phyloP scores from a whole-genome alignment of 495 filamentous ascomycete genomes.

The Achaetomiella virescens region DNA sequence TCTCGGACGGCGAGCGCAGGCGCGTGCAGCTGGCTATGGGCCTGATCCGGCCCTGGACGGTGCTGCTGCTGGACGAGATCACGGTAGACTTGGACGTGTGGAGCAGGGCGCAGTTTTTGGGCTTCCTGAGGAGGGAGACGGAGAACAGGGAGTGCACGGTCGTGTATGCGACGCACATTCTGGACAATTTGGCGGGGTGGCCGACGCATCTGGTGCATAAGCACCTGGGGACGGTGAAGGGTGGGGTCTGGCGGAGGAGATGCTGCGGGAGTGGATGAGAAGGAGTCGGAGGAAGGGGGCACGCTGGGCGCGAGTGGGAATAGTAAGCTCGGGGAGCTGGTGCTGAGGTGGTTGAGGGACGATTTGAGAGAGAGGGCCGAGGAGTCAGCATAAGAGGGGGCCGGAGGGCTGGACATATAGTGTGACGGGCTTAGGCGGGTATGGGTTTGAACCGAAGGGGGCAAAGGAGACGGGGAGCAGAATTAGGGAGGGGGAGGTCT shows the following conservation, averaged over 20 bases:
- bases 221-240: conserved; percentile 78
- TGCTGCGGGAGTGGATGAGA: conserved; percentile 28
- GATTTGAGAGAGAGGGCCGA: conserved; percentile 79
- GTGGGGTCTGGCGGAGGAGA: conserved; percentile 62
- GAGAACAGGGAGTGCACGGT: conserved; percentile 76
- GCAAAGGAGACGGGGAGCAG: conserved; percentile 5
- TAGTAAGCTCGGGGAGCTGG: conserved; percentile 73
- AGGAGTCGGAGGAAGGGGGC: conserved; percentile 32
- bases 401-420: conserved; percentile 68
- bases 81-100: conserved; percentile 94
- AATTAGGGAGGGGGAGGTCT: not conserved
- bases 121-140: conserved; percentile 81
- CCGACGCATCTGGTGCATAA: conserved; percentile 94
- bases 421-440: conserved; percentile 68
- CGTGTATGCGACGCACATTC: conserved; percentile 95
- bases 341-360: conserved; percentile 77
- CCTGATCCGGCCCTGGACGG: conserved; percentile 82
- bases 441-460: conserved; percentile 63
- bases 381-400: conserved; percentile 49
- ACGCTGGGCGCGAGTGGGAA: conserved; percentile 53
- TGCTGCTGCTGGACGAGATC: conserved; percentile 91
- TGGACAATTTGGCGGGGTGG: conserved; percentile 90
- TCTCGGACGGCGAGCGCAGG: conserved; percentile 83
- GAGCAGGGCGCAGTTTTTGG: conserved; percentile 75
- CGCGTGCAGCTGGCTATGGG: conserved; percentile 97